Evolutionary conservation across 2,329 filamentous ascomycete species (phyloP), one percentile per base, ranked within the genome.

Genomic region (Aspergillus viridinutans): DNA sequence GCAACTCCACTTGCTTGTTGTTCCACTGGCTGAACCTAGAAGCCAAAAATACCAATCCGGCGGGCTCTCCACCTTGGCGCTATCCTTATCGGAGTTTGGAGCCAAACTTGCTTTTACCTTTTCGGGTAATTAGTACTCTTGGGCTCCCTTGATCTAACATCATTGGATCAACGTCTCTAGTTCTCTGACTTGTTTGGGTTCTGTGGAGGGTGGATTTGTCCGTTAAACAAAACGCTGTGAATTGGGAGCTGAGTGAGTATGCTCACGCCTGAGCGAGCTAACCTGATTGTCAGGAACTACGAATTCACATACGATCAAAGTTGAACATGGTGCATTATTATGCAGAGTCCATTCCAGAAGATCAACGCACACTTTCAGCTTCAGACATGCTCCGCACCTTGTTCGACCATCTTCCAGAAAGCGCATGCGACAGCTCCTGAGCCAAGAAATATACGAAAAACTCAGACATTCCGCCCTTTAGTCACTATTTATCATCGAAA

Each of bases 51-150:
- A 47, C 43, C 21, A 47, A 47, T 47, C 21, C 52, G 47, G 32
- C 55, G 38, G 38, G 53, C 45, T 25, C 29, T 42, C 52, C 47
- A 45, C 47, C 10, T 29, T 21, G 28, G 49, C 53, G 38, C 59
- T 61, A 58, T 52, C 14, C 58, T 48, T 56, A 52, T 59, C 48
- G 51, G 3, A 49, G 56, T 21, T 50, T 58, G 42, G 52, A 40
- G 38, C 47, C 54, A 57, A 52, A 51, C 54, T 56, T 66, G 50
- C 64, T 66, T 66, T 66, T 64, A 51, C 64, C 53, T 20, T 54
- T 64, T 65, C 47, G 53, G 61, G 63, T 48, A 63, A 57, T 32
- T 52, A 49, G 54, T 43, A 50, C 47, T 60, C 62, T 65, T 63
- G 59, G 58, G 10, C 14, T 23, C 20, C 4, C n/a, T 38, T 10